Conservation (phyloP, 2,329 filamentous ascomycete species). For the Talaromyces albobiverticillius region DNA sequence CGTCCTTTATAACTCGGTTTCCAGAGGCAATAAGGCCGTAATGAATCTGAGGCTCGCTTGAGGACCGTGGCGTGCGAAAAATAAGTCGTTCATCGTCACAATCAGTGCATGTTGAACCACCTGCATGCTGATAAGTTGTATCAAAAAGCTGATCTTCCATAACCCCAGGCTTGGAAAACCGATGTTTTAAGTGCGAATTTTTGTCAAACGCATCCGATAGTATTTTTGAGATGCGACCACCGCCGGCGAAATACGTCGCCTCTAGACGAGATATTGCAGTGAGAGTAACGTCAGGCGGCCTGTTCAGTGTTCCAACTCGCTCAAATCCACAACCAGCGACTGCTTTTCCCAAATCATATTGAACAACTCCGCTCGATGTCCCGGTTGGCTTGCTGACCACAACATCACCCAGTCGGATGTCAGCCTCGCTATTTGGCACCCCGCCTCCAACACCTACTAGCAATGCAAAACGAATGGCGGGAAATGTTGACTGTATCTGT, state of each 20-base stretch:
- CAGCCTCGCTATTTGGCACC: conserved; percentile 17
- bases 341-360: not conserved
- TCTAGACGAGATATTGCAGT: not conserved
- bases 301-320: not conserved
- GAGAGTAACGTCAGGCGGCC: not conserved
- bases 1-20: conserved; percentile 11
- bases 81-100: not conserved
- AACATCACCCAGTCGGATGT: conserved; percentile 22
- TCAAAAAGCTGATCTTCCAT: not conserved
- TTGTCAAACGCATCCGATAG: not conserved
- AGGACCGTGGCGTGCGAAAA: not conserved
- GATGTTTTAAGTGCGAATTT: not conserved
- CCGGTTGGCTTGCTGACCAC: not conserved
- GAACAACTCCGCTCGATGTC: not conserved
- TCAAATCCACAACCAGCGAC: not conserved
- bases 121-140: not conserved
- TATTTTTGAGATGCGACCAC: not conserved
- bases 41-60: not conserved
- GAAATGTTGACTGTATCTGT: conserved; percentile 25
- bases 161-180: no score
- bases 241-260: no score
- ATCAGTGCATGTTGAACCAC: not conserved
- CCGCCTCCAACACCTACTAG: conserved; percentile 32
- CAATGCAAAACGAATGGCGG: conserved; percentile 21
- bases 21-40: conserved; percentile 6